phyloP scores from a whole-genome alignment of 177 flowering plant species.

The Vitis hybrid region DNA sequence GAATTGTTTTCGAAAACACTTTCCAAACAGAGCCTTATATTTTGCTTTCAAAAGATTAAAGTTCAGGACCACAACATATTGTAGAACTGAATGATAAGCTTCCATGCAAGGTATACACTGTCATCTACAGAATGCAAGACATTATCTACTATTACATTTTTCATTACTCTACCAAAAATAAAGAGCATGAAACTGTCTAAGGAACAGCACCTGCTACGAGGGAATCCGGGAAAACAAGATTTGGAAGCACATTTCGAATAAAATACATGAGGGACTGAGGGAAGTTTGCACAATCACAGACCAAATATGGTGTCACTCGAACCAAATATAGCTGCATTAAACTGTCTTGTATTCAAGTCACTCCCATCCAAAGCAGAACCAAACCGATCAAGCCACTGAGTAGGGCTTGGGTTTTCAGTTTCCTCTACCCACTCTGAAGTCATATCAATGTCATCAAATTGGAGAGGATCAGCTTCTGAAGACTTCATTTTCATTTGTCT shows the following conservation, averaged over 20 bases:
- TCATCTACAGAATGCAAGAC: background rate
- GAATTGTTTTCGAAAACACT: too few relatives aligned
- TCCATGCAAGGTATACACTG: background rate
- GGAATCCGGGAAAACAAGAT: background rate
- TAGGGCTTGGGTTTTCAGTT: constrained; percentile 62
- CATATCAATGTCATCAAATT: constrained; percentile 85
- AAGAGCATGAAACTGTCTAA: background rate
- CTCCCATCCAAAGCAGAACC: constrained; percentile 71
- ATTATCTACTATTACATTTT: background rate
- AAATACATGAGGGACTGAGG: background rate
- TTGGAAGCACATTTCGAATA: background rate
- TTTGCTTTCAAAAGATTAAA: too few relatives aligned
- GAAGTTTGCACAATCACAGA: constrained; percentile 29
- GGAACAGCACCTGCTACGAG: background rate
- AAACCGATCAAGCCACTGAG: constrained; percentile 86
- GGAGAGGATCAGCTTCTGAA: constrained; percentile 66
- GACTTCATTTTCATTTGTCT: constrained; percentile 45
- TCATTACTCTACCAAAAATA: background rate
- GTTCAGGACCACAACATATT: background rate
- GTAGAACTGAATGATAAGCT: background rate
- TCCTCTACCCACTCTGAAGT: constrained; percentile 98
- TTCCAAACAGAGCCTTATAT: too few relatives aligned
- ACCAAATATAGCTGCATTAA: constrained; percentile 56
- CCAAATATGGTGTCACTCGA: constrained; percentile 57
- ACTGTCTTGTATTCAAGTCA: constrained; percentile 86